Conservation (phyloP, 2,329 filamentous ascomycete genomes). For the Phaeosphaeriaceae sp. region DNA sequence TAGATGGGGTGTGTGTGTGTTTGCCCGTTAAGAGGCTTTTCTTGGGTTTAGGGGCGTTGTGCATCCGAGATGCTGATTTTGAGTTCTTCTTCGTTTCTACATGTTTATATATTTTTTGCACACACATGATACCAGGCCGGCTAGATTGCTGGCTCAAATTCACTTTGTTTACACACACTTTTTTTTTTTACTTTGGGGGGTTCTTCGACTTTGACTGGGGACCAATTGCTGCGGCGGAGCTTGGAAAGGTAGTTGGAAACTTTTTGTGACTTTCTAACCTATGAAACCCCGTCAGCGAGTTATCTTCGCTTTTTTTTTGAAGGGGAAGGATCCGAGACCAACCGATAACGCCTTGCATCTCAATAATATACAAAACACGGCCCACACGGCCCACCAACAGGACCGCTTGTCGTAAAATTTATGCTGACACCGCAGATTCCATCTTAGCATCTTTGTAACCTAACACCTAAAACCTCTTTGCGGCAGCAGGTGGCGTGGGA, state of each 20-base stretch:
- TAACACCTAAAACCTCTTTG: conserved; percentile 12
- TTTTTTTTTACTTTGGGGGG: not conserved
- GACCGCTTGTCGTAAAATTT: not conserved
- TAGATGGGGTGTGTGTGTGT: too few relatives aligned
- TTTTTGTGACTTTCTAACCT: not conserved
- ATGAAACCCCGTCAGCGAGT: conserved; percentile 6
- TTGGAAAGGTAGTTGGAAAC: too few relatives aligned
- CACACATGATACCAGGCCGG: conserved; percentile 5
- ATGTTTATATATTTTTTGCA: not conserved
- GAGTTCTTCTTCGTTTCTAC: not conserved
- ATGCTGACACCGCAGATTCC: too few relatives aligned
- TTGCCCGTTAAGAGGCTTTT: too few relatives aligned
- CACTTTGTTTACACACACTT: not conserved
- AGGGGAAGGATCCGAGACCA: not conserved
- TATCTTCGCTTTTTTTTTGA: not conserved
- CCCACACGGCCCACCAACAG: too few relatives aligned
- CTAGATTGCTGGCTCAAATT: not conserved
- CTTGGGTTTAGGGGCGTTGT: too few relatives aligned
- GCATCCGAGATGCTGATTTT: not conserved
- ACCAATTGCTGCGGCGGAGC: too few relatives aligned
- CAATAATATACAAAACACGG: not conserved
- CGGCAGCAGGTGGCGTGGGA: conserved; percentile 78
- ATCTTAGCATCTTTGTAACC: not conserved
- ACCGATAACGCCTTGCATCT: conserved; percentile 3
- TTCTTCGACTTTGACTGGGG: not conserved